A percentile compares a stretch with the other conserved stretches of the same genome.
Evolutionary conservation across 176 grass and related monocot genomes (phyloP).

Genomic region (maize (Zea mays)): Zm-B73-REFERENCE-NAM-5.0 NC_050099.1:184756501-184757000

Average conservation of each 20-base stretch:
- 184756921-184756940: constrained; percentile 75
- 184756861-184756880: constrained; percentile 64
- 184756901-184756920: constrained; percentile 69
- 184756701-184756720: constrained; percentile 75
- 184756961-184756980: constrained; percentile 50
- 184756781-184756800: constrained; percentile 80
- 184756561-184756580: constrained; percentile 44
- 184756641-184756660: constrained; percentile 95
- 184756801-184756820: constrained; percentile 25
- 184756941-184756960: constrained; percentile 60
- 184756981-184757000: constrained; percentile 50
- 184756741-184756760: constrained; percentile 87
- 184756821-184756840: constrained; percentile 49
- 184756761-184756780: constrained; percentile 81
- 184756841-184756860: constrained; percentile 74
- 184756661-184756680: constrained; percentile 66
- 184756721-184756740: constrained; percentile 76
- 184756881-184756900: constrained; percentile 40
- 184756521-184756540: constrained; percentile 39
- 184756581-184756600: constrained; percentile 45
- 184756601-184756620: constrained; percentile 54
- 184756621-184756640: constrained; percentile 62
- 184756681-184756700: constrained; percentile 33
- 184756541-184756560: constrained; percentile 48
- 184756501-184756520: constrained; percentile 35